A percentile compares a stretch with the other conserved stretches of the same genome.
Evolutionary conservation across 2,329 filamentous ascomycete genomes (phyloP).

Genomic region (Fusarium xyrophilum): DNA sequence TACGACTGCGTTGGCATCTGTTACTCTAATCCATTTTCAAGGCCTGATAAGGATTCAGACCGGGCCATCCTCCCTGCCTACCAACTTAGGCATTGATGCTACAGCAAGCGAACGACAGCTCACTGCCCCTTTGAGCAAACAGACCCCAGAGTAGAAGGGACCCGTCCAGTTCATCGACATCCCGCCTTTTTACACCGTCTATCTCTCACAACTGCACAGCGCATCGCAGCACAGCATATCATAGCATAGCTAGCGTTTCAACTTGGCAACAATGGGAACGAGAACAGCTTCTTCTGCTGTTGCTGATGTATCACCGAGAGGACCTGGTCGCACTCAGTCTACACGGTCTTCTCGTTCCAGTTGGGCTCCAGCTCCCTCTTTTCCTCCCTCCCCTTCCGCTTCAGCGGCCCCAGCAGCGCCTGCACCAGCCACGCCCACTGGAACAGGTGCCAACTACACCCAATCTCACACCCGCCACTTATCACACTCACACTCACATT

Average conservation of each 20-base stretch:
- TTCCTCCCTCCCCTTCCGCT: conserved; percentile 26
- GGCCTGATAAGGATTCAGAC: not conserved
- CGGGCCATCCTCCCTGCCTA: conserved; percentile 11
- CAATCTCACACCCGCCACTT: conserved; percentile 38
- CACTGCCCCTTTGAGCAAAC: conserved; percentile 31
- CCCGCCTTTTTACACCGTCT: conserved; percentile 26
- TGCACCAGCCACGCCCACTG: conserved; percentile 37
- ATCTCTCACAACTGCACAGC: conserved; percentile 9
- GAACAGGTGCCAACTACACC: conserved; percentile 33
- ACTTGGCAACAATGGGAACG: conserved; percentile 32
- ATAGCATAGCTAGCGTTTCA: conserved; percentile 6
- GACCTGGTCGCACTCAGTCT: conserved; percentile 47
- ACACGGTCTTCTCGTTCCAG: conserved; percentile 44
- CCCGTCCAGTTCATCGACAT: conserved; percentile 22
- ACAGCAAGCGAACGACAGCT: conserved; percentile 18
- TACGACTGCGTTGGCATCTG: conserved; percentile 18
- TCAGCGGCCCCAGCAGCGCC: conserved; percentile 30
- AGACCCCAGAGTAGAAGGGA: conserved; percentile 17
- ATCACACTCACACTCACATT: conserved; percentile 37
- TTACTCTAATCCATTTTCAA: conserved; percentile 12
- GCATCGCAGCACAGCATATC: conserved; percentile 7
- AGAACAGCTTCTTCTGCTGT: conserved; percentile 36
- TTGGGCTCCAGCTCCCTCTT: conserved; percentile 31
- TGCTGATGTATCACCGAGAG: conserved; percentile 37
- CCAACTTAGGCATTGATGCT: conserved; percentile 21